phyloP scores from a whole-genome alignment of 495 filamentous ascomycete genomes.

The Opeltia flavorubescens region DNA sequence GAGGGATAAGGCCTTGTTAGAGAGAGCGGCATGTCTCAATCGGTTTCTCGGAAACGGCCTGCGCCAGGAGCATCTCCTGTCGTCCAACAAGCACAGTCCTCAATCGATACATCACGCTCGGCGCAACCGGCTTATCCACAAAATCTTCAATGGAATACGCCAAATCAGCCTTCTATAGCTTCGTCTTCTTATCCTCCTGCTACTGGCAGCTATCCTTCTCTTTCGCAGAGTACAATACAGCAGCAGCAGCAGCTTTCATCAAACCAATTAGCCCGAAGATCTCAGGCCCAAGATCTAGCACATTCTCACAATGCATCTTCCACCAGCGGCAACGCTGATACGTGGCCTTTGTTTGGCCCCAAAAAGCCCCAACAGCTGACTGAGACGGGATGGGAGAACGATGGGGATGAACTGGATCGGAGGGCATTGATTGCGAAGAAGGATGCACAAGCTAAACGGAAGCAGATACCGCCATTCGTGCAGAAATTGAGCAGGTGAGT shows the following conservation, averaged over 20 bases:
- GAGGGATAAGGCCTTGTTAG: neutral
- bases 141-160: slow-evolving; percentile 40
- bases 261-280: slow-evolving; percentile 52
- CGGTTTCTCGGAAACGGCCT: slow-evolving; percentile 50
- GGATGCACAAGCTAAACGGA: slow-evolving; percentile 72
- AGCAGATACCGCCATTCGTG: slow-evolving; percentile 94
- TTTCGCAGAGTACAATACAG: slow-evolving; percentile 24
- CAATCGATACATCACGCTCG: slow-evolving; percentile 20
- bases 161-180: slow-evolving; percentile 19
- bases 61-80: slow-evolving; percentile 55
- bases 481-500: slow-evolving; percentile 93
- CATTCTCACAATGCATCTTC: slow-evolving; percentile 30
- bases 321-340: slow-evolving; percentile 26
- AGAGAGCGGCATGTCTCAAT: slow-evolving; percentile 3
- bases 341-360: slow-evolving; percentile 36
- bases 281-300: slow-evolving; percentile 49
- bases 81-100: slow-evolving; percentile 24
- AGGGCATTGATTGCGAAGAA: slow-evolving; percentile 62
- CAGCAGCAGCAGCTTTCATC: slow-evolving; percentile 36
- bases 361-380: slow-evolving; percentile 23
- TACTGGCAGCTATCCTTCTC: slow-evolving; percentile 10
- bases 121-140: slow-evolving; percentile 36
- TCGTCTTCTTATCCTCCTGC: slow-evolving; percentile 20
- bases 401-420: slow-evolving; percentile 61
- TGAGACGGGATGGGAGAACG: slow-evolving; percentile 47